phyloP scores from a whole-genome alignment of 192 early-diverging fungal species.

The Coemansia sp. region DNA sequence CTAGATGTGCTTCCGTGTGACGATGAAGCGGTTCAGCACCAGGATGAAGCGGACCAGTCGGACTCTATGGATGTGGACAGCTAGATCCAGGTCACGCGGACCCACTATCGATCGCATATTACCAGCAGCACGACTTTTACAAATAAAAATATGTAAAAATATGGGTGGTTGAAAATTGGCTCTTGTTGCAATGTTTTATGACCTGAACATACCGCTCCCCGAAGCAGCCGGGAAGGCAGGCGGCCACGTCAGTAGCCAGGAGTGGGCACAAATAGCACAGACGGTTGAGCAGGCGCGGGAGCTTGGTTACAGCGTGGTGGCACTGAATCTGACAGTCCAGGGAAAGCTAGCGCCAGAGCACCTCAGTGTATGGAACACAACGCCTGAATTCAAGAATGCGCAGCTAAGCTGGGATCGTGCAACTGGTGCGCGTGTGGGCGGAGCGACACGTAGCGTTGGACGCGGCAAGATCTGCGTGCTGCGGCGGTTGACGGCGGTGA shows the following conservation, averaged over 20 bases:
- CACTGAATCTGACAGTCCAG: conserved; percentile 44
- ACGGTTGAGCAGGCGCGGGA: conserved; percentile 37
- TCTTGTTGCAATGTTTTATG: conserved; percentile 40
- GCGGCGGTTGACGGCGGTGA: conserved; percentile 39
- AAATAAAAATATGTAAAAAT: not conserved
- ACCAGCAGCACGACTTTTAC: not conserved
- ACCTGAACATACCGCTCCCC: conserved; percentile 52
- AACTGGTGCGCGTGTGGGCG: conserved; percentile 22
- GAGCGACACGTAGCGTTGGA: conserved; percentile 2
- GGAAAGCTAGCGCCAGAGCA: conserved; percentile 35
- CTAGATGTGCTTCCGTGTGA: conserved; percentile 47
- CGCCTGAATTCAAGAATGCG: conserved; percentile 20
- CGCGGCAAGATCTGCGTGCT: conserved; percentile 35
- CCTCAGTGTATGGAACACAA: conserved; percentile 30
- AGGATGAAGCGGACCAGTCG: conserved; percentile 9
- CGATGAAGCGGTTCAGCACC: conserved; percentile 6
- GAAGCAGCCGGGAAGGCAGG: conserved; percentile 34
- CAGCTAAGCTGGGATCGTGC: conserved; percentile 27
- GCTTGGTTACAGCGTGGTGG: conserved; percentile 44
- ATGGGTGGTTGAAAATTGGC: not conserved
- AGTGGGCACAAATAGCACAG: conserved; percentile 43
- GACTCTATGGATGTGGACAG: conserved; percentile 19
- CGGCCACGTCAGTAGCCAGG: conserved; percentile 24
- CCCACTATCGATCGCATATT: not conserved
- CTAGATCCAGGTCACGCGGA: not conserved